Evolutionary conservation across 305 asterid species (phyloP), one percentile per base, ranked within the genome.

Genomic region (Ajuga reptans): DNA sequence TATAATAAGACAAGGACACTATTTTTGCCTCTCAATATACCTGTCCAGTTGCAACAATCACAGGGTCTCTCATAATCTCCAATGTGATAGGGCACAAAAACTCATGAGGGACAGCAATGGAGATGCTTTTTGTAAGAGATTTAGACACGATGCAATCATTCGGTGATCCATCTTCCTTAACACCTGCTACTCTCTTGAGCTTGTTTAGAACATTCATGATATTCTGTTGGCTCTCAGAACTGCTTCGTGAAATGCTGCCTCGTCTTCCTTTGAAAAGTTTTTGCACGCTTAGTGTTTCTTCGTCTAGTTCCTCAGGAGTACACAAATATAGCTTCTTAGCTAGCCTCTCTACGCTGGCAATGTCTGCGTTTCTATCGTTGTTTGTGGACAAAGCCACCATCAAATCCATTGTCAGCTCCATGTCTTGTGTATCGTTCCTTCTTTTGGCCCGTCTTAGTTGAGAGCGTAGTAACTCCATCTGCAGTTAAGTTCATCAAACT

Each of bases 11-110:
- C 39, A 27, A 27, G 31, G n/a, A n/a, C n/a, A 0, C 27, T 21
- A 21, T 31, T 31, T 31, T 31, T 31, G 36, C 4, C 0, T 31
- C 9, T 0, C 45, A 7, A 39, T 6, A 29, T 76, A 87, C 98
- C 96, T 85, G 97, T 66, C 98, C 96, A 2, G 97, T 88, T 34
- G 97, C 85, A 50, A 92, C 68, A 55, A 90, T 87, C 59, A 92
- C 96, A 0, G 98, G 98, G 82, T 92, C 97, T 7, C 73, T 81
- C 98, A 92, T 92, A 27, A 92, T 87, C 81, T 89, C 95, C 15
- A 92, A 73, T 0, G 94, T 87, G 64, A 92, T 92, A 2, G 98
- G 98, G 69, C 98, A 92, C 15, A 86, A 82, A 56, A 92, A 92
- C 33, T 92, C 98, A 2, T 85, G 72, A 9, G 97, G 98, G 15